These are phyloP conservation scores for Lunularia cruciata DNA, from an alignment of 225 moss, liverwort and hornwort genomes.

Conservation along the genomic window DNA sequence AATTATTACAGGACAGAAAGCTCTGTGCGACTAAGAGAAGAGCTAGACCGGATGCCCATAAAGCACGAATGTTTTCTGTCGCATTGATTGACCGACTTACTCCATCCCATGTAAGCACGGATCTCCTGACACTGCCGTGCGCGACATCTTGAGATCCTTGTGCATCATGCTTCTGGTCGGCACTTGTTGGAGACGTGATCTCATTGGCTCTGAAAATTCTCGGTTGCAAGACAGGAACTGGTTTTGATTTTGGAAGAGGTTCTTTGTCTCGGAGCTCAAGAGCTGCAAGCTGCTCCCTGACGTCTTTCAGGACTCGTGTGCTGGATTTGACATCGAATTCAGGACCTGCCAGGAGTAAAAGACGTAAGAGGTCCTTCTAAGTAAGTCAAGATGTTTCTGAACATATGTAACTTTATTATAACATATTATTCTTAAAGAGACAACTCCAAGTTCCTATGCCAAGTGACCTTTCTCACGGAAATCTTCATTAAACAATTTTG, in stretches of 20 bases:
- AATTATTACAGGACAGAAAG: constrained; percentile 10
- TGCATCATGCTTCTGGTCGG: neutral
- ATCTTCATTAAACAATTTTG: neutral
- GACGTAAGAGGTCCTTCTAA: too few species aligned
- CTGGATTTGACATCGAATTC: constrained; percentile 24
- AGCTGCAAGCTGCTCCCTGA: constrained; percentile 21
- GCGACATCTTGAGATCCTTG: neutral
- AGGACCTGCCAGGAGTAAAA: constrained; percentile 5
- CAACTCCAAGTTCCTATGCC: too few species aligned
- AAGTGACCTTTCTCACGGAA: too few species aligned
- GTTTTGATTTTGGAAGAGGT: neutral
- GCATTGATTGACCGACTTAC: constrained; percentile 32
- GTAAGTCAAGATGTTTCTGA: too few species aligned
- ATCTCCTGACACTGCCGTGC: neutral
- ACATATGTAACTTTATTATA: too few species aligned
- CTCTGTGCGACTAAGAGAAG: constrained; percentile 38
- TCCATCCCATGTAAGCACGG: constrained; percentile 28
- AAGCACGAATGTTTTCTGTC: constrained; percentile 36
- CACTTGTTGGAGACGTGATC: neutral
- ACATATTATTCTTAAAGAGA: too few species aligned
- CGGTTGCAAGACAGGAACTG: neutral
- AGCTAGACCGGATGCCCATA: constrained; percentile 45
- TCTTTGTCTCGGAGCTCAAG: constrained; percentile 17
- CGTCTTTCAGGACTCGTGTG: constrained; percentile 25
- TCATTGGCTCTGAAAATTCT: neutral